A percentile compares a stretch with the other conserved stretches of the same genome.
Conservation (phyloP, 805 yeast genomes). For the Tanozyma kutaoensis region DNA sequence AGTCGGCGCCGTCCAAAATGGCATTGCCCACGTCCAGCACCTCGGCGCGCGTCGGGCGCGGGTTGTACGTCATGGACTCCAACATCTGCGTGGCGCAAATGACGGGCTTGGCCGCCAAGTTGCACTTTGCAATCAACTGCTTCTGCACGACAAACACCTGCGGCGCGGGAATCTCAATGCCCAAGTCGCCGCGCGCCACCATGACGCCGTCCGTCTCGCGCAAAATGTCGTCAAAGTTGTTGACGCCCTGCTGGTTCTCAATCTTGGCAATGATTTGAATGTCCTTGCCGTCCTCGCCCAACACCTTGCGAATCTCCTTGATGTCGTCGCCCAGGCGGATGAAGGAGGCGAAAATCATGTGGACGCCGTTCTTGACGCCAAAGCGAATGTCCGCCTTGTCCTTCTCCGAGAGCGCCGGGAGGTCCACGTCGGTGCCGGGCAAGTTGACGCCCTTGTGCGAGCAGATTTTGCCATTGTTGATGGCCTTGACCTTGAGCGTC, state of each 20-base stretch:
- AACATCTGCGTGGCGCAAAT: conserved; percentile 99
- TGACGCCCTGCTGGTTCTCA: conserved; percentile 99
- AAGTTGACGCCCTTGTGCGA: conserved; percentile 99
- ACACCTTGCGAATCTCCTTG: conserved; percentile 77
- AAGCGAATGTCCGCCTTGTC: conserved; percentile 84
- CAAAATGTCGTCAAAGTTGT: conserved; percentile 96
- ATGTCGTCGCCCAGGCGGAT: conserved; percentile 92
- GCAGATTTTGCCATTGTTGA: conserved; percentile 91
- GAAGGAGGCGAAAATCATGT: conserved; percentile 97
- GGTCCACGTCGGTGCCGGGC: conserved; percentile 97
- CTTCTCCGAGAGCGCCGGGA: conserved; percentile 96
- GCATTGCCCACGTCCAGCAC: conserved; percentile 99
- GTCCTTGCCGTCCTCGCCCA: conserved; percentile 94
- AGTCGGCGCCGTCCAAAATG: conserved; percentile 97
- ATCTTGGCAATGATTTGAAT: conserved; percentile 95
- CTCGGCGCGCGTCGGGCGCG: conserved; percentile 99
- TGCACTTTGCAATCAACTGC: conserved; percentile 98
- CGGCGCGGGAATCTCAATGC: conserved; percentile 98
- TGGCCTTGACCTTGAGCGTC: conserved; percentile 76
- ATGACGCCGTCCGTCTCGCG: conserved; percentile 95
- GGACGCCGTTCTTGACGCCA: conserved; percentile 96
- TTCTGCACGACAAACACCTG: conserved; percentile 97
- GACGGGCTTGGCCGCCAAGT: conserved; percentile 98
- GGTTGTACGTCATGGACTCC: conserved; percentile 99
- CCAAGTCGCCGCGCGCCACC: conserved; percentile 99